phyloP scores from a whole-genome alignment of 1,139 yeast species.

The Blastobotrys petasosporus region DNA sequence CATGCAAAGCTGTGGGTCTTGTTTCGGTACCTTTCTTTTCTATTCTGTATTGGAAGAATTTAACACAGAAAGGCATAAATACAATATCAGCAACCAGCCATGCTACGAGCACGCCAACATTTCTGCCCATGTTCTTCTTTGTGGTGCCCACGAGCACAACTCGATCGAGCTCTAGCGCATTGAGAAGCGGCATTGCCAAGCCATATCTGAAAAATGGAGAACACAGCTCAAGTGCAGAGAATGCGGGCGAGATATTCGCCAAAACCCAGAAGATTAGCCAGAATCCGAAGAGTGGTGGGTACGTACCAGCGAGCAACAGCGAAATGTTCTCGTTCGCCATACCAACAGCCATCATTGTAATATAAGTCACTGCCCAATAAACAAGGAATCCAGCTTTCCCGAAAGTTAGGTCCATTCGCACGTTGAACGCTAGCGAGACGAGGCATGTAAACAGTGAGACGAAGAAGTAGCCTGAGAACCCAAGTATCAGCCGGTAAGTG shows the following conservation, averaged over 20 bases:
- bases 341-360: conserved; percentile 57
- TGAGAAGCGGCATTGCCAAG: conserved; percentile 59
- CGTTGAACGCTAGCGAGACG: conserved; percentile 56
- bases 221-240: conserved; percentile 50
- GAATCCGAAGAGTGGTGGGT: conserved; percentile 48
- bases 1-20: too few relatives aligned
- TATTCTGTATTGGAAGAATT: conserved; percentile 15
- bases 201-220: conserved; percentile 57
- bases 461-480: conserved; percentile 46
- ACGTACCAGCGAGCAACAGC: conserved; percentile 39
- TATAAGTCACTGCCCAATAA: conserved; percentile 56
- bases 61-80: conserved; percentile 42
- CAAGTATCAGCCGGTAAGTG: conserved; percentile 44
- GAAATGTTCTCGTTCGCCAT: conserved; percentile 58
- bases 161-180: conserved; percentile 49
- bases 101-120: conserved; percentile 50
- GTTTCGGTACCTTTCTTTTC: neutral
- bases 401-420: conserved; percentile 47
- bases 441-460: conserved; percentile 51
- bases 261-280: conserved; percentile 63
- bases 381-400: conserved; percentile 60
- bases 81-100: conserved; percentile 52
- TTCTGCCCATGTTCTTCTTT: conserved; percentile 51
- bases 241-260: conserved; percentile 53
- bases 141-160: conserved; percentile 55